These are phyloP conservation scores for Xylariaceae sp. DNA, from an alignment of 2,329 filamentous ascomycete species.

Conservation along the genomic window DNA sequence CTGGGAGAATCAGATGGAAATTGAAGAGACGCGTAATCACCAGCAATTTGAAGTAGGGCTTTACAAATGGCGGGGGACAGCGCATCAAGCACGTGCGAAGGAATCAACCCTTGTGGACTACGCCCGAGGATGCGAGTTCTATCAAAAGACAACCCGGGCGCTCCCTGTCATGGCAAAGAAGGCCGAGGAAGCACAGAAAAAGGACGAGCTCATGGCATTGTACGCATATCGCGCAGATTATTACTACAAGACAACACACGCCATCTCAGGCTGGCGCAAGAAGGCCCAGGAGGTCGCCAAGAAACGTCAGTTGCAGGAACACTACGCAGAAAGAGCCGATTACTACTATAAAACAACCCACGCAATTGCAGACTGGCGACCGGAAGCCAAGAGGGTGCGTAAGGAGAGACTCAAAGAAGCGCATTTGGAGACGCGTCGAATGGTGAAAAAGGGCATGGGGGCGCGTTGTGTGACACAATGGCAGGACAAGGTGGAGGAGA, in stretches of 20 bases:
- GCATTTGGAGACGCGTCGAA: conserved; percentile 30
- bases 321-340: conserved; percentile 26
- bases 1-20: conserved; percentile 17
- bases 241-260: conserved; percentile 24
- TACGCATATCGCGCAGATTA: conserved; percentile 29
- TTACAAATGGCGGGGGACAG: conserved; percentile 24
- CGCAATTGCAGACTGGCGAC: conserved; percentile 23
- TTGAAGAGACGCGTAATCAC: conserved; percentile 19
- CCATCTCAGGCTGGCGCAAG: conserved; percentile 26
- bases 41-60: conserved; percentile 19
- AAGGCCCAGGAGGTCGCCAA: conserved; percentile 17
- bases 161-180: conserved; percentile 21
- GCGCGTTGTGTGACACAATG: conserved; percentile 27
- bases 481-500: conserved; percentile 26
- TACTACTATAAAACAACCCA: conserved; percentile 28
- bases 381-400: conserved; percentile 25
- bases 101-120: conserved; percentile 23
- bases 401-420: conserved; percentile 30
- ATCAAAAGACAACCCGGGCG: conserved; percentile 22
- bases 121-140: conserved; percentile 27
- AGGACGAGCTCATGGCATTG: conserved; percentile 19
- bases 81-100: conserved; percentile 10
- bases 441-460: conserved; percentile 32
- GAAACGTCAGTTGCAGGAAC: conserved; percentile 20
- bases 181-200: conserved; percentile 16